Base-by-base conservation (phyloP, 73 alveolate genomes). In the Paraurostyla sp. region DNA sequence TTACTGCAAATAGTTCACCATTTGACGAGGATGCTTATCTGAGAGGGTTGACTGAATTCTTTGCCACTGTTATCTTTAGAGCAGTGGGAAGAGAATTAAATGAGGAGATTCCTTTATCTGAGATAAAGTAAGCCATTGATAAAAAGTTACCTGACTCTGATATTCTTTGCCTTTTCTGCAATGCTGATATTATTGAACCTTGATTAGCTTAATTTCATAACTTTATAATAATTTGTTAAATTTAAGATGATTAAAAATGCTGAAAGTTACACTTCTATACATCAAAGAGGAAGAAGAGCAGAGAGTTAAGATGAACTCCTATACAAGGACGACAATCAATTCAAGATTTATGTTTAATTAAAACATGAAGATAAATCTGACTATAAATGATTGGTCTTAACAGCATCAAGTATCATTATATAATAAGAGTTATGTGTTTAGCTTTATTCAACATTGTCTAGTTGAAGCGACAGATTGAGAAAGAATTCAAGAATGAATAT, bases 311-410 rank as follows among this genome's bases (percentile, higher is more conserved):
- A 65, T 32, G 82, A 65, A 18, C 13, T 65, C 40, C 46, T 73
- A 23, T 73, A 73, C 40, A 73, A 48, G 46, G 71, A 73, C 46
- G 86, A 73, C 27, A 25, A 16, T 43, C 71, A 73, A 25, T 30
- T 32, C 51, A 73, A 73, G 50, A 13, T 73, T 6, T 73, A 73
- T 73, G 86, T 73, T 18, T 25, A 22, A 40, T 7, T 73, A 7
- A 73, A 73, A 48, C 86, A 73, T 45, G 86, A 73, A 45, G 86
- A 73, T 73, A 73, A 73, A 73, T 20, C 54, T 73, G 86, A 73
- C 30, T 73, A 73, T 50, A 73, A 73, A 27, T 45, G 71, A 45
- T 25, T 73, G 23, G 86, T 73, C 2, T 56, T 73, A 2, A 43
- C 86, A 22, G 86, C 86, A 46, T 73, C 86, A 0, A 73, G 86